Percentiles rank a stretch among this genome's conserved stretches.
phyloP scores from a whole-genome alignment of 495 filamentous ascomycete species.

The Hypoxylon fuscum region DNA sequence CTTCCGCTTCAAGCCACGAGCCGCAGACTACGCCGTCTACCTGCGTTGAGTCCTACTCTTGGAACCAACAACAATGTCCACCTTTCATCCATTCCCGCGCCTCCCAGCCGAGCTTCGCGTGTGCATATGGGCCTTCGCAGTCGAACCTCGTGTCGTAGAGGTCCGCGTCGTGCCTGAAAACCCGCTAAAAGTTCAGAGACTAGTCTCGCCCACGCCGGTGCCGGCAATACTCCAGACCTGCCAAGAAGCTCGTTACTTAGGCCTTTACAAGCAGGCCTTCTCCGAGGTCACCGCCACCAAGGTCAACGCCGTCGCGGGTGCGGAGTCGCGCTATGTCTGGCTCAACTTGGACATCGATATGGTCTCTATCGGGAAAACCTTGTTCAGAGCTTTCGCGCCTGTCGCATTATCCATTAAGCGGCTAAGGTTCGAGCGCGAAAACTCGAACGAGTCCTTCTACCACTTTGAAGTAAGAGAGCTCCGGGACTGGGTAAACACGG shows the following conservation, averaged over 20 bases:
- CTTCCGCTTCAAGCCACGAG: too few species aligned
- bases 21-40: too few species aligned
- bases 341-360: constrained; percentile 40
- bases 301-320: constrained; percentile 9
- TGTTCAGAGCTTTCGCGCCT: constrained; percentile 2
- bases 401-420: constrained; percentile 21
- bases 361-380: constrained; percentile 27
- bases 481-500: constrained; percentile 7
- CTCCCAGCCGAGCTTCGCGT: constrained; percentile 36
- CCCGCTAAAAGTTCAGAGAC: constrained; percentile 4
- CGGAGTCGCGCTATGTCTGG: constrained; percentile 35
- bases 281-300: constrained; percentile 15
- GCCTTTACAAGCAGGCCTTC: constrained; percentile 26
- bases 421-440: constrained; percentile 24
- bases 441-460: constrained; percentile 19
- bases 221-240: constrained; percentile 37
- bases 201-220: constrained; percentile 36
- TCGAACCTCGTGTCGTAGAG: constrained; percentile 33
- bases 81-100: constrained; percentile 31
- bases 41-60: too few species aligned
- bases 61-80: constrained; percentile 6
- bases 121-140: constrained; percentile 33
- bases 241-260: constrained; percentile 32
- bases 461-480: constrained; percentile 3
- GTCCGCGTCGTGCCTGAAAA: constrained; percentile 23